Conservation (phyloP, 768 basidiomycete genomes). For the Pholiota molesta region DNA sequence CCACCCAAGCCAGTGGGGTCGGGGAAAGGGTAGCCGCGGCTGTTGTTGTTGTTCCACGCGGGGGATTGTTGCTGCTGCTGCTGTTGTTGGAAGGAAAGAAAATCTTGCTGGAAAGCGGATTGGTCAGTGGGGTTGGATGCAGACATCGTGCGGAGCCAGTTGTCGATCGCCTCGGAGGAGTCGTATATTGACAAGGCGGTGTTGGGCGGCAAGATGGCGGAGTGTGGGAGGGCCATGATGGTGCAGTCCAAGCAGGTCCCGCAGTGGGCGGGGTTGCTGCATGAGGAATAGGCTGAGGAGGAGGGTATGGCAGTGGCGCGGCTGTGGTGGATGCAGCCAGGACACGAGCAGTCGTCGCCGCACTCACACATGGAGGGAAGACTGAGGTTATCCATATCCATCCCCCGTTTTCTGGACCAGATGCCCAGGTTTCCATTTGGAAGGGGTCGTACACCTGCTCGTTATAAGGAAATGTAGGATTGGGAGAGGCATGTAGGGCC, state of each 20-base stretch:
- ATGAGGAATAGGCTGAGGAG: constrained; percentile 40
- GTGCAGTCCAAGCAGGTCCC: constrained; percentile 65
- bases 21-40: neutral
- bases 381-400: constrained; percentile 20
- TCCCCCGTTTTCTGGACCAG: constrained; percentile 21
- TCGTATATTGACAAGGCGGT: constrained; percentile 45
- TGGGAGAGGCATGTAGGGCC: constrained; percentile 21
- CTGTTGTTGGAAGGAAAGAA: constrained; percentile 18
- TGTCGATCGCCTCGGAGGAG: constrained; percentile 54
- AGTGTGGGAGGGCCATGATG: constrained; percentile 51
- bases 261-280: constrained; percentile 39
- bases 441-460: constrained; percentile 30
- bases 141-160: constrained; percentile 63
- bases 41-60: neutral
- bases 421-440: constrained; percentile 33
- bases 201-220: constrained; percentile 41
- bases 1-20: neutral
- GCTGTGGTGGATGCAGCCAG: constrained; percentile 64
- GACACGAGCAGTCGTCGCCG: constrained; percentile 64
- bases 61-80: constrained; percentile 9
- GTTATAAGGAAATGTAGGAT: constrained; percentile 22
- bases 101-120: constrained; percentile 12
- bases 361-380: constrained; percentile 62
- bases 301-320: constrained; percentile 33
- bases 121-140: constrained; percentile 15